Evolutionary conservation across 2,329 filamentous ascomycete species (phyloP).

Genomic region (Camillea tinctor): DNA sequence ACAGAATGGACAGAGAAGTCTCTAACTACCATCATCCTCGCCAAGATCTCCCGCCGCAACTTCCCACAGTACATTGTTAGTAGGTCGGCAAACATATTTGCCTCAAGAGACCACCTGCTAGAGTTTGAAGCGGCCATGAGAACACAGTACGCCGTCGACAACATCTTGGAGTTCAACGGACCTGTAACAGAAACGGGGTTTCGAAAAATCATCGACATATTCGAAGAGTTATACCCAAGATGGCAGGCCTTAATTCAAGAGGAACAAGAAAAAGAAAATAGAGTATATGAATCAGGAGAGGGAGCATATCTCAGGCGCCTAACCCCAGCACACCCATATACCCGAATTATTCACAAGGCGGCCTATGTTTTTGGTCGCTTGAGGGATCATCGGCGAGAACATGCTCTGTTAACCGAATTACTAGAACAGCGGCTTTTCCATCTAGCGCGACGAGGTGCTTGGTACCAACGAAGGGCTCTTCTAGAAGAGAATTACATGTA

Average conservation of each 20-base stretch:
- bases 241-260: constrained; percentile 73
- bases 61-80: constrained; percentile 91
- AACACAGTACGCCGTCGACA: constrained; percentile 79
- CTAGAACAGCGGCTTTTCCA: constrained; percentile 83
- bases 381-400: constrained; percentile 77
- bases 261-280: constrained; percentile 75
- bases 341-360: constrained; percentile 87
- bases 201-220: constrained; percentile 67
- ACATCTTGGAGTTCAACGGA: constrained; percentile 75
- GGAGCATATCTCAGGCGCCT: constrained; percentile 87
- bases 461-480: constrained; percentile 94
- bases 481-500: constrained; percentile 96
- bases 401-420: constrained; percentile 71
- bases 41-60: constrained; percentile 81
- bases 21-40: constrained; percentile 88
- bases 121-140: constrained; percentile 88
- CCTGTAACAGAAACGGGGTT: constrained; percentile 64
- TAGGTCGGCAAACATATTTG: constrained; percentile 84
- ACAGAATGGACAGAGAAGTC: constrained; percentile 98
- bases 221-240: constrained; percentile 73
- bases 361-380: constrained; percentile 75
- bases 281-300: constrained; percentile 77
- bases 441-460: constrained; percentile 76
- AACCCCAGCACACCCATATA: constrained; percentile 90
- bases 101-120: constrained; percentile 69